A percentile compares a stretch with the other conserved stretches of the same genome.
phyloP scores from a whole-genome alignment of 1,284 basidiomycete species.

The Butyriboletus appendiculatus region DNA sequence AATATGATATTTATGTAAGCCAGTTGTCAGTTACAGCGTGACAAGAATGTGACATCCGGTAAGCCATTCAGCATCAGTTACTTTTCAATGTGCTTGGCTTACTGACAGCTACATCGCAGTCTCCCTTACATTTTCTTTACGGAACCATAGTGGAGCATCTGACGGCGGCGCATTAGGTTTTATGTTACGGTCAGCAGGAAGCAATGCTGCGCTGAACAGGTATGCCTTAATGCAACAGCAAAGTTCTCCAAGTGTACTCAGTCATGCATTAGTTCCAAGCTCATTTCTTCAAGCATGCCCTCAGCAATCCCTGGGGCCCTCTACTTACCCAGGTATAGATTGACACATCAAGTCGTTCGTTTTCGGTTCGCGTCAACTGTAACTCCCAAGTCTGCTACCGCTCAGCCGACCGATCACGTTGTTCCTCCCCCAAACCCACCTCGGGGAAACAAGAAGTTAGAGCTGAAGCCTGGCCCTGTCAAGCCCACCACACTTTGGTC shows the following conservation, averaged over 20 bases:
- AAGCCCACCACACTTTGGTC: slow-evolving; percentile 42
- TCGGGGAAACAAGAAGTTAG: slow-evolving; percentile 60
- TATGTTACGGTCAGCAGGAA: slow-evolving; percentile 34
- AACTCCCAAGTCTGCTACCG: slow-evolving; percentile 26
- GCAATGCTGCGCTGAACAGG: slow-evolving; percentile 34
- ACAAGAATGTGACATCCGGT: slow-evolving; percentile 14
- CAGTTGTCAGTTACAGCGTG: slow-evolving; percentile 3
- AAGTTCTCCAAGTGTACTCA: slow-evolving; percentile 7
- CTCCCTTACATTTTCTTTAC: slow-evolving; percentile 5
- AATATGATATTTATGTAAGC: not conserved
- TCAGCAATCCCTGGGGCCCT: not conserved
- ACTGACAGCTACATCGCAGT: not conserved
- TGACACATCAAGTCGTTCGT: slow-evolving; percentile 1
- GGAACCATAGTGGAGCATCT: slow-evolving; percentile 7
- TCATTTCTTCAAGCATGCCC: slow-evolving; percentile 7
- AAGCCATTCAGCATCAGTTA: not conserved
- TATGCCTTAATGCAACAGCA: not conserved
- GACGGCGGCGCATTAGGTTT: slow-evolving; percentile 19
- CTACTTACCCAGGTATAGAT: slow-evolving; percentile 7
- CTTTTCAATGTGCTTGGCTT: slow-evolving; percentile 1
- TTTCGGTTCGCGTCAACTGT: slow-evolving; percentile 29
- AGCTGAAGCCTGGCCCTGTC: slow-evolving; percentile 64
- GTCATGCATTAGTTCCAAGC: slow-evolving; percentile 20
- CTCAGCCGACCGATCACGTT: slow-evolving; percentile 14
- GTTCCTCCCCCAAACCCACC: slow-evolving; percentile 22